phyloP scores from a whole-genome alignment of 2,329 filamentous ascomycete genomes.

The Massarina eburnea region DNA sequence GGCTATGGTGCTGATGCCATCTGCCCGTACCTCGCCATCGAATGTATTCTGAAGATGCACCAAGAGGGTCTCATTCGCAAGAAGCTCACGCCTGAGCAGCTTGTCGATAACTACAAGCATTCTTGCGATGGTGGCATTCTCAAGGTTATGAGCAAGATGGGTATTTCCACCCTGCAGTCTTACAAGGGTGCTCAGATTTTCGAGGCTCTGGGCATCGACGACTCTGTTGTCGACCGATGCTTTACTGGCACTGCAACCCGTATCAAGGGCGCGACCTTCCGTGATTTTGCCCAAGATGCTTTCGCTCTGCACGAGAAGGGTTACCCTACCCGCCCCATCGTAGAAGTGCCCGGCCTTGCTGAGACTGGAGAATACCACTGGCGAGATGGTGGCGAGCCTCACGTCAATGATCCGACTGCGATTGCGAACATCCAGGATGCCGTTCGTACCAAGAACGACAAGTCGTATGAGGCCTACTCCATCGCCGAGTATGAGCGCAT shows the following conservation, averaged over 20 bases:
- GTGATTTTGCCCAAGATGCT: conserved; percentile 89
- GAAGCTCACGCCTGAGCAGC: conserved; percentile 76
- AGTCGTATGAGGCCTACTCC: conserved; percentile 96
- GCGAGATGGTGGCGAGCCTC: conserved; percentile 92
- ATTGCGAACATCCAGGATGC: conserved; percentile 98
- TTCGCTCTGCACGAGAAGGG: conserved; percentile 95
- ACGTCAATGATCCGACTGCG: conserved; percentile 91
- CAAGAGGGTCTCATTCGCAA: conserved; percentile 90
- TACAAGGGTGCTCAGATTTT: conserved; percentile 99
- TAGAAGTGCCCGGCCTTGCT: conserved; percentile 74
- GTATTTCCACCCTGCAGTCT: conserved; percentile 91
- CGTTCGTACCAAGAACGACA: conserved; percentile 95
- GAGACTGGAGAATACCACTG: conserved; percentile 98
- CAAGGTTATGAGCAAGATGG: conserved; percentile 99
- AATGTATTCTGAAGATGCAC: conserved; percentile 96
- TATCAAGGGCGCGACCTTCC: conserved; percentile 92
- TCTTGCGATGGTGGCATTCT: conserved; percentile 95
- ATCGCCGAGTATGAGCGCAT: conserved; percentile 92
- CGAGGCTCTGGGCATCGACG: conserved; percentile 90
- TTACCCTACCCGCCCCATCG: conserved; percentile 78
- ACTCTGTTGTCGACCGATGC: conserved; percentile 88
- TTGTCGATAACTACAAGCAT: conserved; percentile 95
- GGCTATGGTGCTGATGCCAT: conserved; percentile 94
- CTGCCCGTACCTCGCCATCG: conserved; percentile 92
- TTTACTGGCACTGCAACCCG: conserved; percentile 93